Conservation (phyloP, 306 rosid genomes). For the Ceratonia siliqua region DNA sequence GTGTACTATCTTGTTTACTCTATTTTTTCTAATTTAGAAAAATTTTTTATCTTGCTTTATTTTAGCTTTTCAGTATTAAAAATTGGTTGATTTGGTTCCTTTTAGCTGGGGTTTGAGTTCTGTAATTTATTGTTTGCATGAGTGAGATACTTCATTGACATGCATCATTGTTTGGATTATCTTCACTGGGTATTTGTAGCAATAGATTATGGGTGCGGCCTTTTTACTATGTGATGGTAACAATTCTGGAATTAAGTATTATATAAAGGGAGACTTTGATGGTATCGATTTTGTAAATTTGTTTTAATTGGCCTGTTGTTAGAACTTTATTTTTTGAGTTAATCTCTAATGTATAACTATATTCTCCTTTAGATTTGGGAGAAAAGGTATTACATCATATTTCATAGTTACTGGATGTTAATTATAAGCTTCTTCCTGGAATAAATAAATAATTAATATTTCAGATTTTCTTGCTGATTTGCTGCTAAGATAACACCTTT, state of each 20-base stretch:
- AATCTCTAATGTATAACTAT: neutral
- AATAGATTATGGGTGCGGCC: neutral
- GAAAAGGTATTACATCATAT: neutral
- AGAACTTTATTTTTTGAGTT: neutral
- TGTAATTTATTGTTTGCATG: neutral
- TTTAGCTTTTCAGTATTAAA: too few relatives aligned
- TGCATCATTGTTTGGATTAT: neutral
- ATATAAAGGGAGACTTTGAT: neutral
- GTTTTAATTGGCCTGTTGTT: neutral
- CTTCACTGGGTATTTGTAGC: neutral
- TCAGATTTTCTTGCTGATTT: slow-evolving; percentile 9
- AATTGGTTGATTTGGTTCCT: too few relatives aligned
- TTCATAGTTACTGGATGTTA: slow-evolving; percentile 1
- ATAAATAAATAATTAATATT: neutral
- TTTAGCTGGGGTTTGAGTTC: neutral
- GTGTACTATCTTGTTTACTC: too few relatives aligned
- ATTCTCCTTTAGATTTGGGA: neutral
- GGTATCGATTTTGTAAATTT: neutral
- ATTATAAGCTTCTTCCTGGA: slow-evolving; percentile 1
- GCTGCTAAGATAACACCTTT: neutral
- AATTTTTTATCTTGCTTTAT: too few relatives aligned
- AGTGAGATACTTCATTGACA: neutral
- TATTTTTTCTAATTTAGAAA: too few relatives aligned
- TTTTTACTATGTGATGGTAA: neutral
- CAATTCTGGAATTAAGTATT: neutral